Conservation (phyloP, 768 basidiomycete genomes). For the Russula ochroleuca region DNA sequence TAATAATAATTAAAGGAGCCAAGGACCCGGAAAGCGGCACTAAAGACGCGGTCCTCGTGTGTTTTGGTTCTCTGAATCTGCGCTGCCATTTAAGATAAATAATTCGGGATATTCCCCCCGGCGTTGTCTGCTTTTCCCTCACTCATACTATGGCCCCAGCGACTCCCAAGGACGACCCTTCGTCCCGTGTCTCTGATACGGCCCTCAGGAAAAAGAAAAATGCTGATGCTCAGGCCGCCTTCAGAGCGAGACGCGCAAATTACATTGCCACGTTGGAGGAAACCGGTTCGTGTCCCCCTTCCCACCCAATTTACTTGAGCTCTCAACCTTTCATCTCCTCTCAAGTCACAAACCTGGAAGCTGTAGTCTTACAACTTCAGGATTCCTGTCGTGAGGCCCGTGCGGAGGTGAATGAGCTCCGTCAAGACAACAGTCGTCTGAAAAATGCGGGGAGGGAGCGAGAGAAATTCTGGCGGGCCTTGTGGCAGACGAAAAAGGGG, state of each 20-base stretch:
- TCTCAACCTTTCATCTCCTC: slow-evolving; percentile 20
- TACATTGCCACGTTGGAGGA: slow-evolving; percentile 87
- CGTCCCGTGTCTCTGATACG: slow-evolving; percentile 54
- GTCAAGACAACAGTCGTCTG: slow-evolving; percentile 60
- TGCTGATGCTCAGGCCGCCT: slow-evolving; percentile 84
- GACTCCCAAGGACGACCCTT: slow-evolving; percentile 36
- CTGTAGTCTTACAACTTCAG: slow-evolving; percentile 79
- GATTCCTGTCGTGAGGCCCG: slow-evolving; percentile 71
- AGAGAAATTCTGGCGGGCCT: slow-evolving; percentile 66
- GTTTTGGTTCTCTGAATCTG: slow-evolving; percentile 60
- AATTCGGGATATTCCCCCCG: slow-evolving; percentile 28
- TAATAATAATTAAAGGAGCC: slow-evolving; percentile 17
- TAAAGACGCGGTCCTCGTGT: slow-evolving; percentile 52
- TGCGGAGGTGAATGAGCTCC: slow-evolving; percentile 55
- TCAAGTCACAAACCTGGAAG: slow-evolving; percentile 74
- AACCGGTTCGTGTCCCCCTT: slow-evolving; percentile 44
- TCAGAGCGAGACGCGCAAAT: slow-evolving; percentile 74
- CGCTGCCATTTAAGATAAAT: slow-evolving; percentile 39
- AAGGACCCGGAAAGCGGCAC: not conserved
- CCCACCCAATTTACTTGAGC: slow-evolving; percentile 14
- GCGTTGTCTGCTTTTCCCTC: slow-evolving; percentile 28
- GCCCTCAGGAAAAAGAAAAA: slow-evolving; percentile 84
- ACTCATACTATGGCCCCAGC: slow-evolving; percentile 33
- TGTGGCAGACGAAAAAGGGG: slow-evolving; percentile 62
- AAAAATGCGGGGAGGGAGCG: slow-evolving; percentile 63